These are phyloP conservation scores for Diaporthe ampelina DNA, from an alignment of 2,329 filamentous ascomycete species.

Conservation along the genomic window DNA sequence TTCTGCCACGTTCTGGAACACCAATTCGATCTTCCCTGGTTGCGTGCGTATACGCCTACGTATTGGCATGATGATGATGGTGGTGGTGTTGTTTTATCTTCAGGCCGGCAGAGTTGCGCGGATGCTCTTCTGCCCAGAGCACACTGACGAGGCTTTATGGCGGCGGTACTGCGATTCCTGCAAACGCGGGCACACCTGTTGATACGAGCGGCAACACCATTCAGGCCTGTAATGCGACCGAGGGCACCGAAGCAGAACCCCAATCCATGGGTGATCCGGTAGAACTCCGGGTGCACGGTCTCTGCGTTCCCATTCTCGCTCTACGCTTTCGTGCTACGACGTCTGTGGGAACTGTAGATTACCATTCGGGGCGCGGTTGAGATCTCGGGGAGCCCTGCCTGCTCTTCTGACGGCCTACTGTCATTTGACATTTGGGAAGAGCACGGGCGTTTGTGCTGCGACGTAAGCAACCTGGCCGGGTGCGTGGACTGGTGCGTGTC, in stretches of 20 bases:
- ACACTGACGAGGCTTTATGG: conserved; percentile 42
- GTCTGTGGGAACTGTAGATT: conserved; percentile 20
- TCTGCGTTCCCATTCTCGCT: not conserved
- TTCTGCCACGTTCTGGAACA: conserved; percentile 24
- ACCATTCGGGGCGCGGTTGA: conserved; percentile 2
- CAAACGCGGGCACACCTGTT: not conserved
- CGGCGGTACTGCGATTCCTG: conserved; percentile 19
- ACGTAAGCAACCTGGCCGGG: not conserved
- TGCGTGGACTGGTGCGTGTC: not conserved
- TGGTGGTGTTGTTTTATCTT: conserved; percentile 4
- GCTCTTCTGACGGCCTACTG: conserved; percentile 13
- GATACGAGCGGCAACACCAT: not conserved
- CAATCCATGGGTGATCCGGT: conserved; percentile 12
- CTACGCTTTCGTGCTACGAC: not conserved
- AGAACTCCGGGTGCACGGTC: conserved; percentile 22
- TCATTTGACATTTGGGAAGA: conserved; percentile 4
- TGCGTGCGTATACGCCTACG: conserved; percentile 20
- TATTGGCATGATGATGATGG: conserved; percentile 33
- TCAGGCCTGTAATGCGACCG: not conserved
- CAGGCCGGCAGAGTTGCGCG: conserved; percentile 37
- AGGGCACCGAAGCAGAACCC: conserved; percentile 16
- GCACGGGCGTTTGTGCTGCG: conserved; percentile 5
- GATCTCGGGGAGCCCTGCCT: conserved; percentile 12
- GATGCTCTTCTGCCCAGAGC: conserved; percentile 55
- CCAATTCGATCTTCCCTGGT: not conserved